phyloP scores from a whole-genome alignment of 1,284 basidiomycete genomes.

The Blastosporella zonata region DNA sequence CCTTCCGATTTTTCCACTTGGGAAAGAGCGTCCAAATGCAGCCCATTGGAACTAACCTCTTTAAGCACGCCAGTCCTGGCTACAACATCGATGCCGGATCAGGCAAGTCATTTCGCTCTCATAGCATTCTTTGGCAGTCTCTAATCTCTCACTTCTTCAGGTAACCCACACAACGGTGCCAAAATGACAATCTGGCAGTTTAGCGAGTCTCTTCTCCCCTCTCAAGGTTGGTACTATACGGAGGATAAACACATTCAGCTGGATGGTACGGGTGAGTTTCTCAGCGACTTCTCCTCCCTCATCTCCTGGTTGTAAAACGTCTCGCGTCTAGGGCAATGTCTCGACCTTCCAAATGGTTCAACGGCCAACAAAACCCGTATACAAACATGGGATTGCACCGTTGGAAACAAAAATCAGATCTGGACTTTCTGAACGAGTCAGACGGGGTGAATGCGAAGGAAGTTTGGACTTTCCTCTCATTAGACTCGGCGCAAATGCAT shows the following conservation, averaged over 20 bases:
- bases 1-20: too few relatives aligned
- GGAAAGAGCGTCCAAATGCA: too few relatives aligned
- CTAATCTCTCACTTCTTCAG: slow-evolving; percentile 7
- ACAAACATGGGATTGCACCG: slow-evolving; percentile 14
- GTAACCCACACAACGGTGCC: slow-evolving; percentile 19
- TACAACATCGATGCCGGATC: slow-evolving; percentile 26
- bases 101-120: slow-evolving; percentile 13
- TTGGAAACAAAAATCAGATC: slow-evolving; percentile 12
- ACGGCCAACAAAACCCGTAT: slow-evolving; percentile 9
- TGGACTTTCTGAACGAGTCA: slow-evolving; percentile 10
- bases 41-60: too few relatives aligned
- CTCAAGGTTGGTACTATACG: slow-evolving; percentile 23
- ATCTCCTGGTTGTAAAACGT: not conserved
- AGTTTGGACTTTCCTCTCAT: slow-evolving; percentile 11
- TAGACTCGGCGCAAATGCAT: not conserved
- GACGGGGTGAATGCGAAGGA: slow-evolving; percentile 5
- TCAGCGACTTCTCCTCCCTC: not conserved
- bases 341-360: slow-evolving; percentile 13
- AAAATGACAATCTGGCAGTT: slow-evolving; percentile 25
- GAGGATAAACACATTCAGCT: slow-evolving; percentile 17
- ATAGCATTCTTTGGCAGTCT: not conserved
- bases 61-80: slow-evolving; percentile 11
- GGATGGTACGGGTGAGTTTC: slow-evolving; percentile 13
- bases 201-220: slow-evolving; percentile 18
- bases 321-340: slow-evolving; percentile 6